Evolutionary conservation across 2,329 filamentous ascomycete species (phyloP).

Genomic region (Neospermospora avenae): DNA sequence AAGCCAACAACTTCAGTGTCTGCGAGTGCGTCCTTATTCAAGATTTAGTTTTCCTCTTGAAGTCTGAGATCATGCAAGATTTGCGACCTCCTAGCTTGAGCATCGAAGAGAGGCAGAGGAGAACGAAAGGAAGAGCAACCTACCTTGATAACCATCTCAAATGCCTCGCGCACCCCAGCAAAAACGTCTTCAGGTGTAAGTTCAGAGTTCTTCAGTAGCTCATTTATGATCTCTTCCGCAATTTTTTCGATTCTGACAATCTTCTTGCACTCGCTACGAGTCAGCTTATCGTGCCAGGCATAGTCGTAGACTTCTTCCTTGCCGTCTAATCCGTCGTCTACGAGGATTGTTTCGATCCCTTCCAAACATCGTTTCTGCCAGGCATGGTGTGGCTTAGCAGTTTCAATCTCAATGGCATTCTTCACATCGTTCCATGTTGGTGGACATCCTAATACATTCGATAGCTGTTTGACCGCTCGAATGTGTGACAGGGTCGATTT

Average conservation of each 20-base stretch:
- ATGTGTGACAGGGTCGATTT: constrained; percentile 64
- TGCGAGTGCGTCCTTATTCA: constrained; percentile 45
- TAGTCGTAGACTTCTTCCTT: constrained; percentile 55
- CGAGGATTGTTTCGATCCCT: constrained; percentile 69
- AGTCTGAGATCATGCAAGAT: no score
- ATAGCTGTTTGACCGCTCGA: constrained; percentile 66
- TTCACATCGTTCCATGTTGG: constrained; percentile 57
- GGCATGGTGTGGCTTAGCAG: constrained; percentile 39
- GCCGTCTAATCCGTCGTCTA: constrained; percentile 71
- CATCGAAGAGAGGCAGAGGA: no score
- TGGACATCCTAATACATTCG: constrained; percentile 60
- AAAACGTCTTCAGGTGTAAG: constrained; percentile 36
- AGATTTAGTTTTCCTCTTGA: no score
- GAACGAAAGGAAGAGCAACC: no score
- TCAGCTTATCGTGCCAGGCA: constrained; percentile 64
- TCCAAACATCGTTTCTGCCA: constrained; percentile 64
- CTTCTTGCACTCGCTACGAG: constrained; percentile 60
- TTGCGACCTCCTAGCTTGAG: no score
- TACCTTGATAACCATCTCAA: constrained; percentile 45
- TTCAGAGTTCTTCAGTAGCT: constrained; percentile 39
- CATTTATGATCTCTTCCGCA: constrained; percentile 58
- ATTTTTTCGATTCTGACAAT: constrained; percentile 77
- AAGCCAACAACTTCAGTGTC: constrained; percentile 73
- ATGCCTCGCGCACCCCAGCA: constrained; percentile 38
- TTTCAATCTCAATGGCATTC: constrained; percentile 28